Evolutionary conservation across 1,284 basidiomycete genomes (phyloP), one percentile per base, ranked within the genome.

Genomic region (Rhodotorula sp.): DNA sequence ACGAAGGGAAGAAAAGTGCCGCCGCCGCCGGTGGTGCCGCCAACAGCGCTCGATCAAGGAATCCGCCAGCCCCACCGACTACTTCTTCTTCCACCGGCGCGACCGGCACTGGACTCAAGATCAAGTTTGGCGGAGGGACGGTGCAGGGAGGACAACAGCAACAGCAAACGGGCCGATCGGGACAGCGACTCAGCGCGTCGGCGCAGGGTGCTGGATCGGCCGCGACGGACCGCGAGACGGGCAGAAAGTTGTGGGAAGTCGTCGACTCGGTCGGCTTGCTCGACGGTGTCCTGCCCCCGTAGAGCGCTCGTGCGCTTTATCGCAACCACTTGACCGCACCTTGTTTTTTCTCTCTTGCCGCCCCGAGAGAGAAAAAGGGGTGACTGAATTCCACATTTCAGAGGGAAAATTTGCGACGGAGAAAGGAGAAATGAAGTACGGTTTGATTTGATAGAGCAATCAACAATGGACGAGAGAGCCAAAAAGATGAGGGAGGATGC

Each of bases 231-330:
- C 49, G 60, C 50, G 62, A 68, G 60, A 60, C 71, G 55, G 71
- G 69, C 4, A 57, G 71, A 28, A 75, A 72, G 62, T 31, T 76
- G 60, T 76, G 72, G 72, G 69, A 76, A 45, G 74, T 76, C 4
- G 74, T 76, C 31, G 74, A 76, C 48, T 66, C 62, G 21, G 72
- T 73, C 4, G 55, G 72, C 10, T 47, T 76, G 60, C 61, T 76
- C 8, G 70, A 74, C 26, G 74, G 74, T 6, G 74, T 76, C 12
- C 26, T 76, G 48, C 64, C 61, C 47, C 38, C 54, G 19, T 28
- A 31, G 26, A 8, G 19, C 12, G 14, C 3, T 23, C 15, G 26
- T 7, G 43, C 16, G 43, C 16, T 60, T 26, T 10, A 8, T 18
- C 19, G 45, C 26, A 31, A 45, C 12, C 10, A 43, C 38, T 14